A percentile compares a stretch with the other conserved stretches of the same genome.
Evolutionary conservation across 1,284 basidiomycete species (phyloP).

Genomic region (Lentinula novae-zelandiae): DNA sequence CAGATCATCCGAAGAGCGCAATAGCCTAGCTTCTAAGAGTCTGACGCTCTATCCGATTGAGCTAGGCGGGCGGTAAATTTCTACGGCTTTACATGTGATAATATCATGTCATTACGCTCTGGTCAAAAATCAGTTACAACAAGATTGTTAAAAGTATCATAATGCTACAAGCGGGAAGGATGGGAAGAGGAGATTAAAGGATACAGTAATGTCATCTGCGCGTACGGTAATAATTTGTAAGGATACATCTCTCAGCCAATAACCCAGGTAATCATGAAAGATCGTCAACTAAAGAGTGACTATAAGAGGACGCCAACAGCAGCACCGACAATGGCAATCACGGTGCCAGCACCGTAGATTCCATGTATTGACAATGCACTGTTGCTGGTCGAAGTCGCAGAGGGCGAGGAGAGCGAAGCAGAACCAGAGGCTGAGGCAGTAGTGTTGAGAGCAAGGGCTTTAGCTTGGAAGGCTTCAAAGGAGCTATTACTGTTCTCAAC

Average conservation of each 20-base stretch:
- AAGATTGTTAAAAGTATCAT: background rate
- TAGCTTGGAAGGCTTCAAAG: slow-evolving; percentile 53
- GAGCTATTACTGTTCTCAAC: slow-evolving; percentile 48
- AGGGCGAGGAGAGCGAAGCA: slow-evolving; percentile 26
- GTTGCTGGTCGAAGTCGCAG: slow-evolving; percentile 27
- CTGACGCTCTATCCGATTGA: slow-evolving; percentile 87
- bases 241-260: background rate
- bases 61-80: slow-evolving; percentile 59
- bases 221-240: background rate
- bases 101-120: background rate
- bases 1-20: slow-evolving; percentile 40
- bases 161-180: background rate
- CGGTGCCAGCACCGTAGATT: slow-evolving; percentile 15
- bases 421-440: slow-evolving; percentile 20
- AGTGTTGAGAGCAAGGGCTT: slow-evolving; percentile 40
- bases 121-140: background rate
- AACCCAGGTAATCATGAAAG: background rate
- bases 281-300: background rate
- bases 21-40: slow-evolving; percentile 43
- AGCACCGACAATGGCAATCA: slow-evolving; percentile 6
- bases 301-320: slow-evolving; percentile 9
- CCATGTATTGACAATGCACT: background rate
- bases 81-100: background rate
- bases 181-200: background rate
- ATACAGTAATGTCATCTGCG: background rate